Evolutionary conservation across 2,329 filamentous ascomycete species (phyloP).

Genomic region (Colletotrichum shisoi): DNA sequence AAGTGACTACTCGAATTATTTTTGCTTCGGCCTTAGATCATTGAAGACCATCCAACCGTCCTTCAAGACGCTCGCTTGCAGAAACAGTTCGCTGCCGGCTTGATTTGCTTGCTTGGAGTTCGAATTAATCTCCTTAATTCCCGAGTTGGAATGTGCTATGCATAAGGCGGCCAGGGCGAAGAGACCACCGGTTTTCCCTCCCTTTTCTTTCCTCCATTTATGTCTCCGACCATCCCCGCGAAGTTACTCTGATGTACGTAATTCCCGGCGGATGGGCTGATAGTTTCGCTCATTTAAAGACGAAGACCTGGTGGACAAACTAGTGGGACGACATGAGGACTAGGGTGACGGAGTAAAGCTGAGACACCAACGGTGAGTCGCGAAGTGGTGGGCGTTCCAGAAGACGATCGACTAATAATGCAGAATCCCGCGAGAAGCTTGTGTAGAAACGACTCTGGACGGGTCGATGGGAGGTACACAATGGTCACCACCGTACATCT

Average conservation of each 20-base stretch:
- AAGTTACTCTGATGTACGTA: not conserved
- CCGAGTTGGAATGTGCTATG: not conserved
- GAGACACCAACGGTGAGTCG: slow-evolving; percentile 7
- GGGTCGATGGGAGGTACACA: not conserved
- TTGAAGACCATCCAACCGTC: not conserved
- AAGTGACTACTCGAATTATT: slow-evolving; percentile 28
- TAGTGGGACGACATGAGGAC: slow-evolving; percentile 26
- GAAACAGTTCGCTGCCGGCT: not conserved
- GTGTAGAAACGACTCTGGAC: not conserved
- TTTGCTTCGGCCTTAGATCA: slow-evolving; percentile 16
- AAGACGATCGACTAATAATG: slow-evolving; percentile 17
- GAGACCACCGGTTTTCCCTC: not conserved
- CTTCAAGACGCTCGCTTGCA: slow-evolving; percentile 7
- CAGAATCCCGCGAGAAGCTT: slow-evolving; percentile 12
- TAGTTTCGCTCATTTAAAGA: not conserved
- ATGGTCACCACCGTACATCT: slow-evolving; percentile 1
- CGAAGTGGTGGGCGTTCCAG: slow-evolving; percentile 7
- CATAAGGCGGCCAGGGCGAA: not conserved
- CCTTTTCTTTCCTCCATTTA: not conserved
- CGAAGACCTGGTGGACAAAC: not conserved
- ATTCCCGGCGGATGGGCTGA: not conserved
- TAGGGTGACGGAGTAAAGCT: slow-evolving; percentile 6
- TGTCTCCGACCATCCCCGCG: no score
- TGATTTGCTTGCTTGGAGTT: not conserved
- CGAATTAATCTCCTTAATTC: not conserved